Conservation (phyloP, 179 eudicot species). For the Beta lomatogona region DNA sequence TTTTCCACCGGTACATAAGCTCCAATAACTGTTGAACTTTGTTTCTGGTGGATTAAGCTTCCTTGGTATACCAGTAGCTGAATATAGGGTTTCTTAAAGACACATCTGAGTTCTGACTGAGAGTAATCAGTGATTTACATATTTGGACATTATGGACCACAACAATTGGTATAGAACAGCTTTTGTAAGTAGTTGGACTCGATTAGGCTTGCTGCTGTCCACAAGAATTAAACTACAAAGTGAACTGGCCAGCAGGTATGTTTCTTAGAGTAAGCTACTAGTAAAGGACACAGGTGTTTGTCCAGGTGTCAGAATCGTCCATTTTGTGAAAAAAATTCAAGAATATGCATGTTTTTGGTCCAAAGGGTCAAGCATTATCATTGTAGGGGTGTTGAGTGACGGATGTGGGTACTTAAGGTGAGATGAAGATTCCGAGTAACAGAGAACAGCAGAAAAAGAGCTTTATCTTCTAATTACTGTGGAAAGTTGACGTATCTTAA, state of each 20-base stretch:
- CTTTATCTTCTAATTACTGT: neutral
- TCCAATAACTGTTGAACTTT: neutral
- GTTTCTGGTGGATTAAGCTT: neutral
- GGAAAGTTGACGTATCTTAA: neutral
- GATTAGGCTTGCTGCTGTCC: neutral
- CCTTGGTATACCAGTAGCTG: neutral
- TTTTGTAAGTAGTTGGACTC: neutral
- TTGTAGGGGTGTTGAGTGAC: neutral
- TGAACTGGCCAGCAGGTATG: neutral
- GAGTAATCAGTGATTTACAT: neutral
- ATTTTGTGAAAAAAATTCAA: neutral
- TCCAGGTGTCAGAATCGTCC: neutral
- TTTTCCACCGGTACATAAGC: neutral
- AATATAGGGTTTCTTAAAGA: neutral
- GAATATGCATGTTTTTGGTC: neutral
- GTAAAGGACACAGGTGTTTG: neutral
- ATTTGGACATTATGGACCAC: neutral
- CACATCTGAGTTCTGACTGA: neutral
- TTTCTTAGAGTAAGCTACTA: neutral
- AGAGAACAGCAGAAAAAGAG: neutral
- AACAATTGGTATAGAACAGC: neutral
- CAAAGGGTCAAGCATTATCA: neutral
- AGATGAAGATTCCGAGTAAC: neutral
- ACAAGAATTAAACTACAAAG: neutral
- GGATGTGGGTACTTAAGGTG: neutral